phyloP scores from a whole-genome alignment of 139 green algal genomes.

The Ettlia oleoabundans region DNA sequence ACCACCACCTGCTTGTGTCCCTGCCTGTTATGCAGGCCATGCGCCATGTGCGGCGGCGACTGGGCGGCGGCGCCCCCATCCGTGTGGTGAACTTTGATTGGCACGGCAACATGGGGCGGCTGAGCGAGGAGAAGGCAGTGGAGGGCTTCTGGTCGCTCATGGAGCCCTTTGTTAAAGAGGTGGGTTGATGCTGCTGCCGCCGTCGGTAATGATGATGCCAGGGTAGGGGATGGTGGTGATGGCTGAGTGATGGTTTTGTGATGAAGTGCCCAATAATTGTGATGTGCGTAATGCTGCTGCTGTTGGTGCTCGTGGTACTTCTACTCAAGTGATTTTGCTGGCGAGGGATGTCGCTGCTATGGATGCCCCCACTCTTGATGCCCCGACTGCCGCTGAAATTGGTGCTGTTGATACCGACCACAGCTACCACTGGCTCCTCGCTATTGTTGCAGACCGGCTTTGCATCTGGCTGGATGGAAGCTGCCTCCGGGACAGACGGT shows the following conservation, averaged over 20 bases:
- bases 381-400: no score
- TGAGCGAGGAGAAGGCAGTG: conserved; percentile 86
- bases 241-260: no score
- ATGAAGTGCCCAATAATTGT: no score
- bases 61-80: conserved; percentile 29
- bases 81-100: conserved; percentile 92
- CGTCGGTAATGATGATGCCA: background rate
- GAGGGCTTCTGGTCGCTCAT: conserved; percentile 92
- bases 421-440: no score
- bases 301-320: no score
- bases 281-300: no score
- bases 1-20: background rate
- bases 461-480: conserved; percentile 24
- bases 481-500: background rate
- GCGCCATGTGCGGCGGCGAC: conserved; percentile 57
- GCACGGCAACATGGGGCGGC: conserved; percentile 91
- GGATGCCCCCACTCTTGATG: no score
- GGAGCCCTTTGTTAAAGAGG: conserved; percentile 47
- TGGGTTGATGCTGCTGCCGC: background rate
- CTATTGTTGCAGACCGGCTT: conserved; percentile 15
- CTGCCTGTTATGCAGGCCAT: conserved; percentile 47
- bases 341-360: no score
- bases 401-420: no score
- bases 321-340: no score
- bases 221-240: background rate